Conservation (phyloP, 208 protist species). For the Entamoeba dispar region DNA sequence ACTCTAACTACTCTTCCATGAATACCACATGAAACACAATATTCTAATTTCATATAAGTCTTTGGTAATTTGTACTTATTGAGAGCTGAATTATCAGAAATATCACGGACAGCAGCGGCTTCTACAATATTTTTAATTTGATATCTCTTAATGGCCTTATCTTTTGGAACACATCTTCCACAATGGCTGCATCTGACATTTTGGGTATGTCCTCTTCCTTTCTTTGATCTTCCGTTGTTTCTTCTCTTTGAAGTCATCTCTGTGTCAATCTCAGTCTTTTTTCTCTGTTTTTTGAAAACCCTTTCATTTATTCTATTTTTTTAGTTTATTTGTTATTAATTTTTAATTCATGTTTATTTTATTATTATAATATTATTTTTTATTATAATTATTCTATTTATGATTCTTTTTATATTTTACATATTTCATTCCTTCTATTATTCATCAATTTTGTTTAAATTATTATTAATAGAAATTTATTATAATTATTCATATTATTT, state of each 20-base stretch:
- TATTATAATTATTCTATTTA: too few species aligned
- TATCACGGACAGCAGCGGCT: slow-evolving; percentile 63
- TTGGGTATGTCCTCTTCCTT: slow-evolving; percentile 43
- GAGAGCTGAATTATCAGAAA: slow-evolving; percentile 35
- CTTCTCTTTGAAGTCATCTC: slow-evolving; percentile 52
- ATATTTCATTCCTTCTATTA: too few species aligned
- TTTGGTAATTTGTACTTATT: slow-evolving; percentile 70
- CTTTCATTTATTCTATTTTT: too few species aligned
- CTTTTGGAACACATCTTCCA: slow-evolving; percentile 47
- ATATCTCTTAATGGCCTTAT: slow-evolving; percentile 76
- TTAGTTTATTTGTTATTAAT: too few species aligned
- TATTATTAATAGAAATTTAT: too few species aligned
- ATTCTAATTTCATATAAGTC: slow-evolving; percentile 93
- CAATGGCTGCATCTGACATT: slow-evolving; percentile 56
- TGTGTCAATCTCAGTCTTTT: too few species aligned
- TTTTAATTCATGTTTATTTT: too few species aligned
- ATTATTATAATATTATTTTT: too few species aligned
- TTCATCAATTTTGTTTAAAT: too few species aligned
- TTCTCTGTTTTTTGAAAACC: too few species aligned
- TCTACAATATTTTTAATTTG: slow-evolving; percentile 79
- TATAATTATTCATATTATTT: too few species aligned
- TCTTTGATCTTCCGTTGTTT: slow-evolving; percentile 49
- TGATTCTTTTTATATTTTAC: too few species aligned
- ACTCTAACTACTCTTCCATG: slow-evolving; percentile 82
- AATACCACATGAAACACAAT: slow-evolving; percentile 94